Conservation (phyloP, 495 filamentous ascomycete genomes). For the Trichocladium antarcticum region DNA sequence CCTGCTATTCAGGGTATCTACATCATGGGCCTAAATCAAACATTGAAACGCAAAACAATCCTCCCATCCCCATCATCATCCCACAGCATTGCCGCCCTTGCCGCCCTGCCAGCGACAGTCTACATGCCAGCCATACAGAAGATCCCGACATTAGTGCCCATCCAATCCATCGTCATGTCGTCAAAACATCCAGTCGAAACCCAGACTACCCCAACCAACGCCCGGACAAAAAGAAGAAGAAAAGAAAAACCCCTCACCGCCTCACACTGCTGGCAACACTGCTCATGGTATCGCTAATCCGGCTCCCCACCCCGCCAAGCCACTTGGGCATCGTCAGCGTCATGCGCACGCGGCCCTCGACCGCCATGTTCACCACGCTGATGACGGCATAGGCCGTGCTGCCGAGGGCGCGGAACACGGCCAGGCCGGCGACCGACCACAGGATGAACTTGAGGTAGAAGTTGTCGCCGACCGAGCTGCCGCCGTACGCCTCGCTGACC, state of each 20-base stretch:
- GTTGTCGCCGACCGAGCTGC: constrained; percentile 59
- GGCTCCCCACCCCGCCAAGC: constrained; percentile 34
- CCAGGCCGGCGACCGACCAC: constrained; percentile 81
- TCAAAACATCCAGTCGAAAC: background rate
- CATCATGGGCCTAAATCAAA: background rate
- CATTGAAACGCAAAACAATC: background rate
- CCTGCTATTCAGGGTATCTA: background rate
- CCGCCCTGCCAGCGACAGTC: too few relatives aligned
- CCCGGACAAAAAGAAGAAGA: too few relatives aligned
- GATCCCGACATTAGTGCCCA: background rate
- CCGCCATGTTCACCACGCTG: constrained; percentile 68
- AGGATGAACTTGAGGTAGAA: constrained; percentile 88
- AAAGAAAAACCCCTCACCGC: constrained; percentile 8
- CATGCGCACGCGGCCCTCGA: constrained; percentile 71
- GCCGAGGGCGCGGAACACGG: constrained; percentile 73
- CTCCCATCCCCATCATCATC: background rate
- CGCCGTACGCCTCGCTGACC: constrained; percentile 74
- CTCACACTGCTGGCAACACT: constrained; percentile 20
- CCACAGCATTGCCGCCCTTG: too few relatives aligned
- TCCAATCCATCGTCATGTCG: background rate
- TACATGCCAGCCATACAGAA: background rate
- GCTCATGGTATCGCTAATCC: constrained; percentile 20
- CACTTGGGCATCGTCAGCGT: constrained; percentile 41
- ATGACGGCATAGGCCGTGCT: constrained; percentile 71
- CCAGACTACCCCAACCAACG: too few relatives aligned